Evolutionary conservation across 352 stramenopile species (phyloP).

Genomic region (Phytopythium oedochilum): DNA sequence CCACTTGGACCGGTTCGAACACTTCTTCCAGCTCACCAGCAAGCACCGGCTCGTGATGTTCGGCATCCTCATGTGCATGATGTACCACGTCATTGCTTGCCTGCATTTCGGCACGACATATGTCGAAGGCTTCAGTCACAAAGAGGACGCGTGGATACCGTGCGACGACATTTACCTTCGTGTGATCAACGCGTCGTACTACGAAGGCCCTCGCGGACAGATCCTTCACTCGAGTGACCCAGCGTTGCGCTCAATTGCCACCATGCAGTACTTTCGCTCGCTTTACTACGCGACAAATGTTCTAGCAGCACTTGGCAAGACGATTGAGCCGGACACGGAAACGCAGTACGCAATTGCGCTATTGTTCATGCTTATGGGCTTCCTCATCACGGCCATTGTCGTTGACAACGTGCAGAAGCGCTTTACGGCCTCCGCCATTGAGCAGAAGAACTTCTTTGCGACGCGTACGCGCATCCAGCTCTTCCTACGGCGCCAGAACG

Average conservation of each 20-base stretch:
- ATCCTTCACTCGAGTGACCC: constrained; percentile 6
- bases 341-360: constrained; percentile 29
- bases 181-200: constrained; percentile 13
- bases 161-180: constrained; percentile 15
- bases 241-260: constrained; percentile 9
- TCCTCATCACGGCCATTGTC: constrained; percentile 36
- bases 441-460: constrained; percentile 57
- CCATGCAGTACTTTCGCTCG: constrained; percentile 29
- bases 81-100: constrained; percentile 51
- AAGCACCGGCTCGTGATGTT: constrained; percentile 38
- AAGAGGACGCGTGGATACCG: constrained; percentile 28
- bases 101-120: constrained; percentile 32
- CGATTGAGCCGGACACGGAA: constrained; percentile 32
- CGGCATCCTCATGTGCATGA: constrained; percentile 33
- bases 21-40: constrained; percentile 38
- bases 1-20: constrained; percentile 30
- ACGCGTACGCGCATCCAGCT: constrained; percentile 46
- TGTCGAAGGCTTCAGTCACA: constrained; percentile 26
- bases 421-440: constrained; percentile 44
- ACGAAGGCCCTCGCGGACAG: constrained; percentile 9
- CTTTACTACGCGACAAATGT: constrained; percentile 39
- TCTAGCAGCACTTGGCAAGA: constrained; percentile 34
- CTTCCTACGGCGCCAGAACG: constrained; percentile 48
- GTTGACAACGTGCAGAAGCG: constrained; percentile 52
- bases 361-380: constrained; percentile 39